Evolutionary conservation across 495 filamentous ascomycete genomes (phyloP).

Genomic region (Trichoderma reesei): DNA sequence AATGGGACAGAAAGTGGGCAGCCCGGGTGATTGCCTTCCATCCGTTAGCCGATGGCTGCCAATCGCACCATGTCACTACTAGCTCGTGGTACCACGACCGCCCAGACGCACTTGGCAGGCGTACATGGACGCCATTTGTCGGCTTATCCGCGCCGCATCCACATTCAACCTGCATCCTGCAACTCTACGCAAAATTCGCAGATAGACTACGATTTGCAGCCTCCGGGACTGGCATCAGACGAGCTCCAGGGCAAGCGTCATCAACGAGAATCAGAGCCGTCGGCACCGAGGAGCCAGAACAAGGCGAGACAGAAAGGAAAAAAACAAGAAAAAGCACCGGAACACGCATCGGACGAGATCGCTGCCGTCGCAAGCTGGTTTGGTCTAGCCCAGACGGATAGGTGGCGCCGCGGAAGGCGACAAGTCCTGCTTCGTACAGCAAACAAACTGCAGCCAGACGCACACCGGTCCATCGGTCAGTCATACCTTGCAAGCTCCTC

Average conservation of each 20-base stretch:
- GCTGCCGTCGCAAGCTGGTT: neutral
- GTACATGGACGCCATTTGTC: neutral
- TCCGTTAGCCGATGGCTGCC: neutral
- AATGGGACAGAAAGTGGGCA: neutral
- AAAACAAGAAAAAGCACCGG: neutral
- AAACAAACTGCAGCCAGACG: conserved; percentile 5
- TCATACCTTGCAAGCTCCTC: neutral
- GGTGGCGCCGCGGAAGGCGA: neutral
- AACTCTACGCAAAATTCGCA: neutral
- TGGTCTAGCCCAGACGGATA: neutral
- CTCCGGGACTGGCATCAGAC: neutral
- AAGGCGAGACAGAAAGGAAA: neutral
- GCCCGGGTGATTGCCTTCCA: neutral
- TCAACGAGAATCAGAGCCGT: neutral
- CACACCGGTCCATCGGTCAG: conserved; percentile 2
- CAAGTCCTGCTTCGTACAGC: neutral
- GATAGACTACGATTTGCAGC: neutral
- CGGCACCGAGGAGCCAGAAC: neutral
- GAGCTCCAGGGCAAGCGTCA: neutral
- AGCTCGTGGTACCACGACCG: neutral
- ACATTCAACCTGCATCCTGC: neutral
- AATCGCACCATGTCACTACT: neutral
- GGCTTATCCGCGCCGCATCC: neutral
- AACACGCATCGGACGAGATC: neutral
- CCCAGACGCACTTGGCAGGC: neutral